Percentiles rank a stretch among this genome's conserved stretches.
These are phyloP conservation scores for Brassica incana DNA, from an alignment of 345 rosid genomes.

Conservation along the genomic window DNA sequence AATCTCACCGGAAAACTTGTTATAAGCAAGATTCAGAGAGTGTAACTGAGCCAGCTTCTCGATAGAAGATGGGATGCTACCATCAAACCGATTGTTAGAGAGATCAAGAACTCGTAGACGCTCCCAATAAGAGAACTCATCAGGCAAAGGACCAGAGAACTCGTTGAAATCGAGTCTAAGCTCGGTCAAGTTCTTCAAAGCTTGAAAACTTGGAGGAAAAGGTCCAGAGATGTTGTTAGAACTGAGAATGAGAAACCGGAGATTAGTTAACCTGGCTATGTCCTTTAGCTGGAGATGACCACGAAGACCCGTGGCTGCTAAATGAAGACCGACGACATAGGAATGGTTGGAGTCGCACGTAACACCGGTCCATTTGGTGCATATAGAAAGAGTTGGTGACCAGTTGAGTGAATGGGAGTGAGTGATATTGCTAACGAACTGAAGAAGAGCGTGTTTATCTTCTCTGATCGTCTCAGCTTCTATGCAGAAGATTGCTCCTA, in stretches of 20 bases:
- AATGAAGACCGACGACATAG: slow-evolving; percentile 54
- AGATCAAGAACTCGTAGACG: slow-evolving; percentile 60
- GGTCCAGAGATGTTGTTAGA: slow-evolving; percentile 71
- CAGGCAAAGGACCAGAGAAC: slow-evolving; percentile 65
- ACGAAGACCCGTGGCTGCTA: slow-evolving; percentile 58
- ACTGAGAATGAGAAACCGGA: slow-evolving; percentile 65
- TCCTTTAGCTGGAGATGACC: slow-evolving; percentile 57
- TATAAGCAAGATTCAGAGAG: slow-evolving; percentile 60
- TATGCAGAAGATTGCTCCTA: slow-evolving; percentile 48
- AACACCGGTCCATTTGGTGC: slow-evolving; percentile 80
- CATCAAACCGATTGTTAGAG: slow-evolving; percentile 63
- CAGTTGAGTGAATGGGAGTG: slow-evolving; percentile 69
- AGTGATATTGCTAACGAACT: slow-evolving; percentile 55
- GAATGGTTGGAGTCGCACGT: slow-evolving; percentile 59
- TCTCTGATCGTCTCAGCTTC: slow-evolving; percentile 47
- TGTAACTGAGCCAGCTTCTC: slow-evolving; percentile 52
- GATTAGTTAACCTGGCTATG: slow-evolving; percentile 62
- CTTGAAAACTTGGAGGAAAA: slow-evolving; percentile 60
- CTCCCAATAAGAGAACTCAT: slow-evolving; percentile 66
- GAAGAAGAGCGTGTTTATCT: slow-evolving; percentile 73
- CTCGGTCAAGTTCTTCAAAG: slow-evolving; percentile 58
- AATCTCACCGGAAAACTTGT: slow-evolving; percentile 71
- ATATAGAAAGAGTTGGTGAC: slow-evolving; percentile 54
- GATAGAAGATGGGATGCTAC: slow-evolving; percentile 59
- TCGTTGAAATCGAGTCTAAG: slow-evolving; percentile 71